Evolutionary conservation across 805 yeast species (phyloP).

Genomic region (Yarrowia sp.): DNA sequence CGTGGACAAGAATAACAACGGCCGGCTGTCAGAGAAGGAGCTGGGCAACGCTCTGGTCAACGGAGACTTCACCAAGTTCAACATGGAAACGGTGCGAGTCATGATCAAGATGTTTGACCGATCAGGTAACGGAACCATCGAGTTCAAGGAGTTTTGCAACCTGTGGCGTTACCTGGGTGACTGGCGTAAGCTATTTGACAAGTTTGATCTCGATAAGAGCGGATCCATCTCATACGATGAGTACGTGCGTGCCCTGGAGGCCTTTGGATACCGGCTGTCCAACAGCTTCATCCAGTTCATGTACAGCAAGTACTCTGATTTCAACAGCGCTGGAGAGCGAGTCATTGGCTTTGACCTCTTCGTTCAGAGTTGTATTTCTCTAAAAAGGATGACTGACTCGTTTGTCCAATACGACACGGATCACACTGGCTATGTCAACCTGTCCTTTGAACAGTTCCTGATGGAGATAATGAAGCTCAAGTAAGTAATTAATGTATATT

Average conservation of each 20-base stretch:
- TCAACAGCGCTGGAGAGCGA: constrained; percentile 35
- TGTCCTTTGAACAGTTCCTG: constrained; percentile 41
- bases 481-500: background rate
- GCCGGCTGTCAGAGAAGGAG: constrained; percentile 55
- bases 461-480: constrained; percentile 34
- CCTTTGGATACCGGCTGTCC: constrained; percentile 63
- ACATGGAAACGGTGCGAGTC: constrained; percentile 54
- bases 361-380: constrained; percentile 74
- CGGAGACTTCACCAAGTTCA: constrained; percentile 61
- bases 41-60: constrained; percentile 57
- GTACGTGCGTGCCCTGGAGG: constrained; percentile 56
- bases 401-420: constrained; percentile 75
- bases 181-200: constrained; percentile 61
- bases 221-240: constrained; percentile 65
- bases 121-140: constrained; percentile 44
- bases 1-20: constrained; percentile 48
- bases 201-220: constrained; percentile 56
- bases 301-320: constrained; percentile 52
- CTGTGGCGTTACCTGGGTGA: constrained; percentile 66
- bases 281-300: constrained; percentile 55
- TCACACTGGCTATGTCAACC: constrained; percentile 53
- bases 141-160: constrained; percentile 59
- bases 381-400: constrained; percentile 70
- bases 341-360: constrained; percentile 71
- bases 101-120: constrained; percentile 64